These are phyloP conservation scores for Phialophora verrucosa DNA, from an alignment of 2,329 filamentous ascomycete species.

Conservation along the genomic window DNA sequence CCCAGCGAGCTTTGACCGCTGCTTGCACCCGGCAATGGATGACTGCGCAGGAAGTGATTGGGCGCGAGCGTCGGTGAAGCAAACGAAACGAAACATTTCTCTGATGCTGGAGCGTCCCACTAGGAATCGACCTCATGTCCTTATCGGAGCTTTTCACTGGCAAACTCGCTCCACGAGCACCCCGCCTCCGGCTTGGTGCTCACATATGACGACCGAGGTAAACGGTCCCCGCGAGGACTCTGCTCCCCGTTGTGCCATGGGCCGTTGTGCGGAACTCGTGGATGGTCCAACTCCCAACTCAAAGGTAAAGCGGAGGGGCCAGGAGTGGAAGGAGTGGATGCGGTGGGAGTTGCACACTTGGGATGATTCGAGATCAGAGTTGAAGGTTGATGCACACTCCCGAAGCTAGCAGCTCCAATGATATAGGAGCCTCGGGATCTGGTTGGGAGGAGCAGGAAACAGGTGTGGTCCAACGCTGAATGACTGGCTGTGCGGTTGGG, in stretches of 20 bases:
- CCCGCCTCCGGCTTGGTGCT: slow-evolving; percentile 17
- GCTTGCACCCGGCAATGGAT: slow-evolving; percentile 13
- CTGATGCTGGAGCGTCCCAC: slow-evolving; percentile 13
- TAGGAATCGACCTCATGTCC: slow-evolving; percentile 21
- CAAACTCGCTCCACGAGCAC: slow-evolving; percentile 9
- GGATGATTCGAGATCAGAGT: slow-evolving; percentile 11
- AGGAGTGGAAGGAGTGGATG: slow-evolving; percentile 16
- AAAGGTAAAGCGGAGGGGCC: slow-evolving; percentile 5
- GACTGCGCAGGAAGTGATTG: slow-evolving; percentile 15
- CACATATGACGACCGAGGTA: slow-evolving; percentile 5
- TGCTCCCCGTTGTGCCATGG: neutral
- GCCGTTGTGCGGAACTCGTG: slow-evolving; percentile 15
- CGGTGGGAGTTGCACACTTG: neutral
- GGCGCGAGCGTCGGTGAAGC: slow-evolving; percentile 13
- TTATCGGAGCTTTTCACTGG: slow-evolving; percentile 28
- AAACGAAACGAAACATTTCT: slow-evolving; percentile 2
- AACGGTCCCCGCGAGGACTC: neutral
- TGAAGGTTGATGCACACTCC: slow-evolving; percentile 15
- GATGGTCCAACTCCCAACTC: slow-evolving; percentile 14
- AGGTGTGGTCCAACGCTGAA: slow-evolving; percentile 10
- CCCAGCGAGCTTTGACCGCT: slow-evolving; percentile 24
- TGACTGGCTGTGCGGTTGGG: slow-evolving; percentile 19
- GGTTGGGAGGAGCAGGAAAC: slow-evolving; percentile 6
- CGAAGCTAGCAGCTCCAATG: slow-evolving; percentile 9
- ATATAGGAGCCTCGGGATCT: slow-evolving; percentile 12